These are phyloP conservation scores for Sesbania bispinosa DNA, from an alignment of 306 rosid genomes.

Conservation along the genomic window DNA sequence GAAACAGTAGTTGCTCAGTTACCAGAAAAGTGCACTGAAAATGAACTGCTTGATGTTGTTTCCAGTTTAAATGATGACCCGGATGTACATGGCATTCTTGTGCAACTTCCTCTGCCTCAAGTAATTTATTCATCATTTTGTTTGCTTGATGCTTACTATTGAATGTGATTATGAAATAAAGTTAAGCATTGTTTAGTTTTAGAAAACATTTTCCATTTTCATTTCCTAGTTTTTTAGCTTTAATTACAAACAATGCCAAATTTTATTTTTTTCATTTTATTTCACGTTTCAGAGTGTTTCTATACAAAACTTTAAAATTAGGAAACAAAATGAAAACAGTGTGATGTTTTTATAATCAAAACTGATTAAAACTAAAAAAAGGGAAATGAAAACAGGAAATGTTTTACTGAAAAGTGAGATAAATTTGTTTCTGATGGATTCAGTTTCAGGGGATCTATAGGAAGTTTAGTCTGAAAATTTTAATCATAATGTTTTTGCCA, in stretches of 20 bases:
- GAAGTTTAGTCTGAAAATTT: not conserved
- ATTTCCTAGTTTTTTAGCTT: too few species aligned
- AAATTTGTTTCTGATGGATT: not conserved
- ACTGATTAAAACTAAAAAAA: too few species aligned
- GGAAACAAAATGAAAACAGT: too few species aligned
- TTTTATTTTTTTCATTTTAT: too few species aligned
- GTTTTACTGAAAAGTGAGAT: not conserved
- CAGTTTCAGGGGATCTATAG: not conserved
- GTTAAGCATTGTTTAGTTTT: too few species aligned
- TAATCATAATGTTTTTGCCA: not conserved
- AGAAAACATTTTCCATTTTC: too few species aligned
- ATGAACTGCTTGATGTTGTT: slow-evolving; percentile 42
- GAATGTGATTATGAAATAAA: too few species aligned
- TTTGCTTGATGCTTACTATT: not conserved
- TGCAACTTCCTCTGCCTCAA: slow-evolving; percentile 63
- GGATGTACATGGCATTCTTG: slow-evolving; percentile 47
- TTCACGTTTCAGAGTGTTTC: too few species aligned
- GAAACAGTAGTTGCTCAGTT: slow-evolving; percentile 32
- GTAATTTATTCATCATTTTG: slow-evolving; percentile 24
- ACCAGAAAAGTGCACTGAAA: slow-evolving; percentile 45
- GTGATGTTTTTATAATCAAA: too few species aligned
- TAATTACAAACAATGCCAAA: too few species aligned
- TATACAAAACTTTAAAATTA: too few species aligned
- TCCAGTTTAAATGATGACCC: slow-evolving; percentile 41
- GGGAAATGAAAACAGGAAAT: too few species aligned